Evolutionary conservation across 1,139 yeast species (phyloP), one percentile per base, ranked within the genome.

Genomic region (Sugiyamaella paludigena): DNA sequence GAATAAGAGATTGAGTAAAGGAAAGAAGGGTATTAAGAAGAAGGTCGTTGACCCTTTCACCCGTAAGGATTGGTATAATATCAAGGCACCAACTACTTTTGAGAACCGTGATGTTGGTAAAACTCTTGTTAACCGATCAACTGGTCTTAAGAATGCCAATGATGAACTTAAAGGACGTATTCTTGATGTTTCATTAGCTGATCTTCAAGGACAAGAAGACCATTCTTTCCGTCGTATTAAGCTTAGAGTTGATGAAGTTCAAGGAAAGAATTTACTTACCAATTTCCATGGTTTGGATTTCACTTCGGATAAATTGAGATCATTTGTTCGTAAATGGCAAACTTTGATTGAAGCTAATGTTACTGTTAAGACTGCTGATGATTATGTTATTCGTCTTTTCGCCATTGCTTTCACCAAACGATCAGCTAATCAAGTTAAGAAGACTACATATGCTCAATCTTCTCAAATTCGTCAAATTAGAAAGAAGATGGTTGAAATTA

Each of bases 1-100:
- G 87, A 87, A 87, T 77, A 87, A 87, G 89, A 84, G 95, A 83
- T 80, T 87, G 78, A 84, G 91, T 78, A 87, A 87, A 81, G 95
- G 95, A 76, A 87, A 87, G 88, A 87, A 87, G 79, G 95, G 95
- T 71, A 76, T 85, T 76, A 87, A 87, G 94, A 87, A 87, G 91
- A 87, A 83, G 84, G 88, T 83, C 73, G 91, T 86, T 65, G 95
- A 87, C 81, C 95, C 95, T 71, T 87, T 87, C 87, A 79, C 92
- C 83, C 85, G 86, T 75, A 87, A 87, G 80, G 95, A 87, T 70
- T 87, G 96, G 96, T 87, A 79, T 76, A 91, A 84, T 75, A 84
- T 87, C 78, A 87, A 87, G 81, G 96, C 96, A 63, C 96, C 96
- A 70, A 82, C 95, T 70, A 86, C 95, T 67, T 87, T 87, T 69